phyloP scores from a whole-genome alignment of 2,329 filamentous ascomycete genomes.

The Trematosphaeria pertusa region DNA sequence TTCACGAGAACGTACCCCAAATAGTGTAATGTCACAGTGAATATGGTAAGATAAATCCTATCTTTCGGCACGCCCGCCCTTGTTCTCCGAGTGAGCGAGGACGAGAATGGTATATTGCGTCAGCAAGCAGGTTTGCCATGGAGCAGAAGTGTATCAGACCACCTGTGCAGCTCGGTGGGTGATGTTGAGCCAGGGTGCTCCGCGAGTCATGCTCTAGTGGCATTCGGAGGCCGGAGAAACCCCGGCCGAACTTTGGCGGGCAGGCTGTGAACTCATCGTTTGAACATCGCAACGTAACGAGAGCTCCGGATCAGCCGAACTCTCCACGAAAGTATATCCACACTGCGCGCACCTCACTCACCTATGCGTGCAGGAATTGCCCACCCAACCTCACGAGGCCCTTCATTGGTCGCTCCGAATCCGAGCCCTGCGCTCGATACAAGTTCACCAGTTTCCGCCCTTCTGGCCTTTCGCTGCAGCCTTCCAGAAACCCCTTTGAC shows the following conservation, averaged over 20 bases:
- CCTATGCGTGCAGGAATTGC: constrained; percentile 3
- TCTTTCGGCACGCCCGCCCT: too few relatives aligned
- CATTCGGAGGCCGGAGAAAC: neutral
- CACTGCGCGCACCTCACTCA: constrained; percentile 1
- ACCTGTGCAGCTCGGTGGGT: too few relatives aligned
- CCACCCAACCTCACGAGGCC: neutral
- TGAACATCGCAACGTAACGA: constrained; percentile 15
- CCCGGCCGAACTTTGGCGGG: constrained; percentile 12
- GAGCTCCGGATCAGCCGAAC: neutral
- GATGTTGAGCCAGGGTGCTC: too few relatives aligned
- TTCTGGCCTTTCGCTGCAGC: constrained; percentile 12
- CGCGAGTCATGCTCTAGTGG: constrained; percentile 20
- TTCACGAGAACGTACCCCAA: too few relatives aligned
- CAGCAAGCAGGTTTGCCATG: too few relatives aligned
- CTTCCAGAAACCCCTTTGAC: constrained; percentile 13
- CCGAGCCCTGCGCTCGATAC: neutral
- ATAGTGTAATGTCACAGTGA: too few relatives aligned
- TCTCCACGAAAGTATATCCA: neutral
- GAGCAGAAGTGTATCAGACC: too few relatives aligned
- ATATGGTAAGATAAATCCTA: too few relatives aligned
- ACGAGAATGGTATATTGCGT: too few relatives aligned
- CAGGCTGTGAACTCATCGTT: constrained; percentile 23
- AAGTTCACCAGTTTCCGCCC: constrained; percentile 7
- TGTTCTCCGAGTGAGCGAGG: too few relatives aligned
- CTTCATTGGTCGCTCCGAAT: neutral